Base-by-base conservation (phyloP, 345 rosid species). In the Eucalyptus virginea region DNA sequence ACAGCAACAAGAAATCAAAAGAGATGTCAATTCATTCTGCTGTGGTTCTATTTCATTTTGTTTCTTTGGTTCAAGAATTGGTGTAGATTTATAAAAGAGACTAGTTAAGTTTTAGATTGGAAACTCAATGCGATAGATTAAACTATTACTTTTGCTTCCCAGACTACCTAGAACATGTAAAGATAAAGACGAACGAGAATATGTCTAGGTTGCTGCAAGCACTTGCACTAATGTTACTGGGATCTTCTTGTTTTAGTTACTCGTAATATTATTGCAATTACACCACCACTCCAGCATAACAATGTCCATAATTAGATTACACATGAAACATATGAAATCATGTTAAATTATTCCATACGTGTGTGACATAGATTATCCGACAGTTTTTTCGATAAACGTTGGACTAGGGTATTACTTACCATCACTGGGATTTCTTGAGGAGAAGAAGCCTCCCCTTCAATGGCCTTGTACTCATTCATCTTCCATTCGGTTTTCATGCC, bases 401-500 rank as follows among this genome's bases (percentile, higher is more conserved):
- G 17, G 47, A 21, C 23, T 40, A 77, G 88, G 62, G 88, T 24
- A 19, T 50, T 16, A 52, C 62, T 52, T 45, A 47, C 58, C 87
- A 32, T 4, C 40, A 62, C 49, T 8, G 54, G 85, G 26, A 48
- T 16, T 45, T 42, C 34, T 52, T 65, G n/a, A 28, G 87, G 51
- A 9, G 92, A 65, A 21, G 90, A 48, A 10, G 87, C 81, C n/a
- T 90, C 92, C 65, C 86, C 89, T n/a, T 89, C 91, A 81, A 91
- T 42, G 60, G 91, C 92, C 81, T 90, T 92, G 51, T 93, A 93
- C 51, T 92, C 95, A 42, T 93, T 93, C 93, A 93, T 92, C 87
- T 93, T 94, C 95, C 95, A 94, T 51, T 93, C 91, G 5, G 95
- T 94, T 89, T 93, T 94, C 37, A 26, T 83, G 19, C 95, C 94